These are phyloP conservation scores for Daphne laureola DNA, from an alignment of 441 rosid genomes.

Conservation along the genomic window DNA sequence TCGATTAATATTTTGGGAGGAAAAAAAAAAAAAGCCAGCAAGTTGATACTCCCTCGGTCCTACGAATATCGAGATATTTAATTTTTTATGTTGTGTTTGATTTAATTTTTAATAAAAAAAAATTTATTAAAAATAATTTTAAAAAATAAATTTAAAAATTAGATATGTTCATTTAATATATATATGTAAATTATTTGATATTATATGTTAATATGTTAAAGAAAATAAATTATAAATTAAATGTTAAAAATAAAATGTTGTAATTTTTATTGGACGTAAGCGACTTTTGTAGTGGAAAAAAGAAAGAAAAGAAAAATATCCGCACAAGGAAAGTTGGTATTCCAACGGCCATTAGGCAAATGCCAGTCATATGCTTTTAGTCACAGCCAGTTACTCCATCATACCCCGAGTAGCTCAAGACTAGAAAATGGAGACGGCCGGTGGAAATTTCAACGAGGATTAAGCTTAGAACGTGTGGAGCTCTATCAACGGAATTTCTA, in stretches of 20 bases:
- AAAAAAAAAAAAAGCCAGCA: not conserved
- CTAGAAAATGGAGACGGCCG: not conserved
- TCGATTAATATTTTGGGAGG: not conserved
- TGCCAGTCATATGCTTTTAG: slow-evolving; percentile 12
- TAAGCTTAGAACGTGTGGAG: slow-evolving; percentile 4
- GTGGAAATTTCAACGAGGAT: slow-evolving; percentile 7
- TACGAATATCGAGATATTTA: no score
- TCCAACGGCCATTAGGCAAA: no score
- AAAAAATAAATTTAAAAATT: no score
- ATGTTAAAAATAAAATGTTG: no score
- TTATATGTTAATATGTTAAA: no score
- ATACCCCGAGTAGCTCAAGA: not conserved
- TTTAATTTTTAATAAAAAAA: no score
- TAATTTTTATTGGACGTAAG: no score
- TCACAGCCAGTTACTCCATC: slow-evolving; percentile 20
- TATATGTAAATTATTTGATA: no score
- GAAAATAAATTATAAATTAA: no score
- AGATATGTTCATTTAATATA: no score
- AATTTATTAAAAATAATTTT: no score
- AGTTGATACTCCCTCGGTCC: not conserved
- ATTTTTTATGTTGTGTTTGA: no score
- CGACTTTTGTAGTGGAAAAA: not conserved
- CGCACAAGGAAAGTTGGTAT: not conserved
- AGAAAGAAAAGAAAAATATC: not conserved
- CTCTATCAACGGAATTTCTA: slow-evolving; percentile 13